Conservation (phyloP, 2,329 filamentous ascomycete species). For the Cercospora sp. region DNA sequence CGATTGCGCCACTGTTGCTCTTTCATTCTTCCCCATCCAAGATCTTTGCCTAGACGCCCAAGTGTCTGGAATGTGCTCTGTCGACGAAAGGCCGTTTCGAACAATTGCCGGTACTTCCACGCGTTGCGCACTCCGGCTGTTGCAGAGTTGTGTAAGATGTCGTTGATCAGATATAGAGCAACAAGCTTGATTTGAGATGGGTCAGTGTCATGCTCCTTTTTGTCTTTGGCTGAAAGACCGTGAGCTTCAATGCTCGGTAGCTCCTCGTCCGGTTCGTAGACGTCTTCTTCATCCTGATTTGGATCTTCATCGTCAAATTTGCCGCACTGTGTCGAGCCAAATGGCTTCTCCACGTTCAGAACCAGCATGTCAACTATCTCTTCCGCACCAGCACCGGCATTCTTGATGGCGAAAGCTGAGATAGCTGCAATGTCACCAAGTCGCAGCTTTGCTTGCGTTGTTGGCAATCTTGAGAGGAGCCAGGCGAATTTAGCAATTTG, state of each 20-base stretch:
- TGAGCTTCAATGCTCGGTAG: slow-evolving; percentile 42
- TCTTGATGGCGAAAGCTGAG: slow-evolving; percentile 83
- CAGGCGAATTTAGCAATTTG: slow-evolving; percentile 83
- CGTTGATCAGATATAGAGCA: slow-evolving; percentile 75
- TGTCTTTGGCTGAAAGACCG: slow-evolving; percentile 33
- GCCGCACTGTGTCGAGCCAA: slow-evolving; percentile 66
- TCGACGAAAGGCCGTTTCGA: slow-evolving; percentile 69
- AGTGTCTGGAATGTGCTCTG: slow-evolving; percentile 73
- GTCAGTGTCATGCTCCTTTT: slow-evolving; percentile 56
- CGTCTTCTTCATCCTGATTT: slow-evolving; percentile 42
- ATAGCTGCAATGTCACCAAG: slow-evolving; percentile 85
- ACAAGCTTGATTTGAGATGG: slow-evolving; percentile 73
- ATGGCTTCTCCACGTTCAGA: slow-evolving; percentile 75
- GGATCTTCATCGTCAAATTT: slow-evolving; percentile 58
- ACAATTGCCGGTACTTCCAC: slow-evolving; percentile 81
- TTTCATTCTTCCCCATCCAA: slow-evolving; percentile 77
- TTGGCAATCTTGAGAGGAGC: slow-evolving; percentile 79
- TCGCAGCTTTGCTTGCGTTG: slow-evolving; percentile 68
- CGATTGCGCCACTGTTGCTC: slow-evolving; percentile 84
- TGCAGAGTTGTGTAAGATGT: slow-evolving; percentile 75
- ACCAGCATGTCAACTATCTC: slow-evolving; percentile 91
- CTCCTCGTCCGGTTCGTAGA: slow-evolving; percentile 40
- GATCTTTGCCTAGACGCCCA: slow-evolving; percentile 68
- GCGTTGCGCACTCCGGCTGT: slow-evolving; percentile 77
- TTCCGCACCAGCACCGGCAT: slow-evolving; percentile 79